These are phyloP conservation scores for Vachellia collinsii DNA, from an alignment of 306 rosid genomes.

Conservation along the genomic window DNA sequence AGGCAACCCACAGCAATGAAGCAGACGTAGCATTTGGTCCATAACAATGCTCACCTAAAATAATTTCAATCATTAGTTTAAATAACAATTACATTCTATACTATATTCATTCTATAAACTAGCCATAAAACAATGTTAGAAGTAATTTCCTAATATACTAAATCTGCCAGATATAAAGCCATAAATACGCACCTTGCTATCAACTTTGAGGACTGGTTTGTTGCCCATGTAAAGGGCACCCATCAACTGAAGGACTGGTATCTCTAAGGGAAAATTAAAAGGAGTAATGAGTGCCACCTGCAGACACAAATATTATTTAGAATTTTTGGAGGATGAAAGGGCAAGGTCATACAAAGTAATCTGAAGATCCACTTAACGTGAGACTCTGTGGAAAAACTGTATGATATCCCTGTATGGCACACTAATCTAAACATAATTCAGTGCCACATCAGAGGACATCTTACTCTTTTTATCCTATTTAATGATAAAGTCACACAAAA, in stretches of 20 bases:
- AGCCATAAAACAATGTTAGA: constrained; percentile 18
- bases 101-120: background rate
- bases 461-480: background rate
- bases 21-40: constrained; percentile 95
- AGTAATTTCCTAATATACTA: background rate
- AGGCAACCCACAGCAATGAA: constrained; percentile 91
- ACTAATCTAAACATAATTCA: constrained; percentile 33
- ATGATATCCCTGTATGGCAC: constrained; percentile 13
- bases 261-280: constrained; percentile 94
- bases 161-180: constrained; percentile 24
- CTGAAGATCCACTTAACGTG: background rate
- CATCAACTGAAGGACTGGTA: constrained; percentile 97
- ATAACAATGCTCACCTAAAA: constrained; percentile 94
- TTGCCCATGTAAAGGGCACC: constrained; percentile 99
- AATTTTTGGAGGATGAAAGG: background rate
- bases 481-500: background rate
- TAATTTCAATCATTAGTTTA: constrained; percentile 28
- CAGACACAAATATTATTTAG: constrained; percentile 34
- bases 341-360: constrained; percentile 6
- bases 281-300: constrained; percentile 97
- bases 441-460: constrained; percentile 14
- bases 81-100: constrained; percentile 18
- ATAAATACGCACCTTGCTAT: constrained; percentile 72
- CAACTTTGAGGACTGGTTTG: constrained; percentile 94
- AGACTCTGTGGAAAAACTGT: constrained; percentile 17